Base-by-base conservation (phyloP, 805 yeast genomes). In the Trichomonascus vanleenenianus region DNA sequence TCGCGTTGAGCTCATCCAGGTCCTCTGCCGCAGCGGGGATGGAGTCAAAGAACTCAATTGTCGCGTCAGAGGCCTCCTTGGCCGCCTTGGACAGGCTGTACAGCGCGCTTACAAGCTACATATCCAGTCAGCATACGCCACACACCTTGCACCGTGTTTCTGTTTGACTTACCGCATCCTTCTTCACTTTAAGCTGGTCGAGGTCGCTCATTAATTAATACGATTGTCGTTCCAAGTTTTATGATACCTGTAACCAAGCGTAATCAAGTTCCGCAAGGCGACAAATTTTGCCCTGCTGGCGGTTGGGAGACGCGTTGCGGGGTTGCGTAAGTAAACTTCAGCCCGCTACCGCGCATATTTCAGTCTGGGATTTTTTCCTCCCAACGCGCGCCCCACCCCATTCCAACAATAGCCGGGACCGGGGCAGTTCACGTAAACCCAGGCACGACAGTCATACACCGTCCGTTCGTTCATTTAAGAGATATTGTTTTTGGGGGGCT, bases 31-130 rank as follows among this genome's bases (percentile, higher is more conserved):
- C 22, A 40, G 70, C 69, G 9, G 59, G 14, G 12, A 76, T 60
- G 30, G 75, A 69, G 58, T 82, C 79, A 72, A 81, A 81, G 66
- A 84, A 84, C 58, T 81, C 81, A 49, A 85, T 77, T 30, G 89
- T 78, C 19, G 94, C 91, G 30, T 79, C 66, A 25, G 95, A 86
- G 44, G 91, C 86, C 47, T 83, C 89, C 52, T 76, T 78, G 32
- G 96, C 91, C n/a, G 94, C 87, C 59, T 81, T 85, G 38, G 93
- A 79, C 45, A 88, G 75, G 60, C 84, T 89, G 57, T 81, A 83
- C 50, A 88, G 74, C 1, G 95, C 78, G 35, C 93, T 76, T 47
- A 88, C 88, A 32, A 83, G 75, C 81, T 78, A 44, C 15, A 10
- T 11, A 4, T 15, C 3, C 19, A n/a, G 33, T 39, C 22, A 39